phyloP scores from a whole-genome alignment of 768 basidiomycete genomes.

The Tylopilus rubrobrunneus region DNA sequence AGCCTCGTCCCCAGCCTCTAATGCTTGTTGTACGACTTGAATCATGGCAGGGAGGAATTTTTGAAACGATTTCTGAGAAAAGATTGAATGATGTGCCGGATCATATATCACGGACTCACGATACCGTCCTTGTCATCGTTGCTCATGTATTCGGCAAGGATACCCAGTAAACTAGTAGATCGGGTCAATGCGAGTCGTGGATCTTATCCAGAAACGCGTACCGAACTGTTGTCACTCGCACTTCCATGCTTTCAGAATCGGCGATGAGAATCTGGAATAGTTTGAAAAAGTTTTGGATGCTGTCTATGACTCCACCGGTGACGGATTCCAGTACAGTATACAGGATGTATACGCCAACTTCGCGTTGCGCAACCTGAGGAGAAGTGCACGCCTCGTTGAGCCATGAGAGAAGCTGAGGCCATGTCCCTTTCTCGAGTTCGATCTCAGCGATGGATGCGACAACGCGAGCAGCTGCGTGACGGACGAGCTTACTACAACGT shows the following conservation, averaged over 20 bases:
- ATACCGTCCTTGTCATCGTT: constrained; percentile 82
- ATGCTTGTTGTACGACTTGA: constrained; percentile 77
- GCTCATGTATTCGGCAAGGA: constrained; percentile 91
- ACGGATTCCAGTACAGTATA: constrained; percentile 90
- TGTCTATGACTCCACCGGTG: constrained; percentile 82
- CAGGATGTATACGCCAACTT: constrained; percentile 87
- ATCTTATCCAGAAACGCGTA: constrained; percentile 26
- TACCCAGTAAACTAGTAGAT: constrained; percentile 68
- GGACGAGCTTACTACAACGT: constrained; percentile 71
- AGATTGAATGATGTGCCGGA: neutral
- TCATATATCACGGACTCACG: constrained; percentile 42
- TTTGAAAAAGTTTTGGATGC: constrained; percentile 70
- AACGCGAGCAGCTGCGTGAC: constrained; percentile 89
- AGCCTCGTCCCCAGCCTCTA: constrained; percentile 74
- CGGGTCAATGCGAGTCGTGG: constrained; percentile 2
- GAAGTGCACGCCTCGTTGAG: constrained; percentile 76
- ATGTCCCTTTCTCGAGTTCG: constrained; percentile 75
- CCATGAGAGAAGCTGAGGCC: constrained; percentile 88
- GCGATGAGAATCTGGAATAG: constrained; percentile 68
- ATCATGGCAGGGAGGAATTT: constrained; percentile 83
- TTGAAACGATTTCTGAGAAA: constrained; percentile 77
- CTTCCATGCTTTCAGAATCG: constrained; percentile 86
- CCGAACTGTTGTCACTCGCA: constrained; percentile 87
- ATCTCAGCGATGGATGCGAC: constrained; percentile 89
- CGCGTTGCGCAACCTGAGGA: constrained; percentile 68